Evolutionary conservation across 495 filamentous ascomycete genomes (phyloP).

Genomic region (Aspergillus kassunensis): DNA sequence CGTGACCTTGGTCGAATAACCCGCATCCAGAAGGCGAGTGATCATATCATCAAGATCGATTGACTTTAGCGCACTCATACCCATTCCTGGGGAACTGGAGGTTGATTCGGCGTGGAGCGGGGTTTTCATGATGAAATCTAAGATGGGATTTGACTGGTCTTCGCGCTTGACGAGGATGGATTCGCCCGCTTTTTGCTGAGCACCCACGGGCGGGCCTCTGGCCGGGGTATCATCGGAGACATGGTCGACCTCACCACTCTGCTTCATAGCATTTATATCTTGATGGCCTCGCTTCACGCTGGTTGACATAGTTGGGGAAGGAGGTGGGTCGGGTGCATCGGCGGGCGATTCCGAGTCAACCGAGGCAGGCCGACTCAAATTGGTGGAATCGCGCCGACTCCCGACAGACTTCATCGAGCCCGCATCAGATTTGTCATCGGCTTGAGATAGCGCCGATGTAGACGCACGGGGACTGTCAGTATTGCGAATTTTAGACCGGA

Average conservation of each 20-base stretch:
- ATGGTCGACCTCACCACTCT: slow-evolving; percentile 86
- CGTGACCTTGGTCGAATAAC: slow-evolving; percentile 92
- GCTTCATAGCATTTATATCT: slow-evolving; percentile 74
- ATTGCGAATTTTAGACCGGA: slow-evolving; percentile 72
- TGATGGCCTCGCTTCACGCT: slow-evolving; percentile 73
- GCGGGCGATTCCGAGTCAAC: slow-evolving; percentile 31
- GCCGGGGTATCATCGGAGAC: slow-evolving; percentile 90
- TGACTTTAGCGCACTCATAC: slow-evolving; percentile 72
- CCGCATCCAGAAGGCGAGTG: slow-evolving; percentile 86
- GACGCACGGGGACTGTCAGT: slow-evolving; percentile 74
- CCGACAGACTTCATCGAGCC: slow-evolving; percentile 66
- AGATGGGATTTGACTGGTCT: slow-evolving; percentile 61
- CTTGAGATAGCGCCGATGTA: slow-evolving; percentile 54
- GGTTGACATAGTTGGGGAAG: slow-evolving; percentile 79
- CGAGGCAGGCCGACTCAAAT: slow-evolving; percentile 35
- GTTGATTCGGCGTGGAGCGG: slow-evolving; percentile 30
- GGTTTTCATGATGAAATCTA: slow-evolving; percentile 44
- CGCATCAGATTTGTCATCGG: slow-evolving; percentile 72
- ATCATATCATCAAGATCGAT: slow-evolving; percentile 98
- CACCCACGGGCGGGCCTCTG: slow-evolving; percentile 37
- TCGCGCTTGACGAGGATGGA: slow-evolving; percentile 75
- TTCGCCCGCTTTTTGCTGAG: slow-evolving; percentile 49
- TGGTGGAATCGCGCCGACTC: slow-evolving; percentile 46
- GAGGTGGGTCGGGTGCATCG: slow-evolving; percentile 69
- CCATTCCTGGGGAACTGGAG: slow-evolving; percentile 43